Evolutionary conservation across 371 early-diverging fungal species (phyloP).

Genomic region (Mortierella sp.): DNA sequence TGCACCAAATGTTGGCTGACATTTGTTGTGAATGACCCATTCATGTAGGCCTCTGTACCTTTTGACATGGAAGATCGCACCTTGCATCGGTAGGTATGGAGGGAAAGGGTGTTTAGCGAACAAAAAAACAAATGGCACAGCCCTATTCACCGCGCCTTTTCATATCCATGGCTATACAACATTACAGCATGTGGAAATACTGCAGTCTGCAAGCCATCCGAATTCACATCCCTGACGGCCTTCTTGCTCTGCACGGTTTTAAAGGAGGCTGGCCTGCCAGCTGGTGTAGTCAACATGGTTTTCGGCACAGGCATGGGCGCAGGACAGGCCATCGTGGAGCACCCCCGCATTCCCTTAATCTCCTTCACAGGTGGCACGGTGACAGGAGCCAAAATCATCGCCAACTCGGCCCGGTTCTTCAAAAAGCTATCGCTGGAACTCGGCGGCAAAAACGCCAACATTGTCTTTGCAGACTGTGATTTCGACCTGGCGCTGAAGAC

Average conservation of each 20-base stretch:
- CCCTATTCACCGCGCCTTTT: too few relatives aligned
- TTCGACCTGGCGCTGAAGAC: slow-evolving; percentile 68
- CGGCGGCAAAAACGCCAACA: slow-evolving; percentile 82
- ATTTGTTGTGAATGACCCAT: neutral
- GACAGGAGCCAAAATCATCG: slow-evolving; percentile 71
- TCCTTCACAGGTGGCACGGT: slow-evolving; percentile 84
- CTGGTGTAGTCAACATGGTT: slow-evolving; percentile 83
- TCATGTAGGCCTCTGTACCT: slow-evolving; percentile 68
- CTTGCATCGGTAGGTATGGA: slow-evolving; percentile 66
- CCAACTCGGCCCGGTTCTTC: slow-evolving; percentile 60
- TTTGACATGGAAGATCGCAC: slow-evolving; percentile 84
- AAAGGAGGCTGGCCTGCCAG: slow-evolving; percentile 72
- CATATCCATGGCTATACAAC: neutral
- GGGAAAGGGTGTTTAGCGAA: neutral
- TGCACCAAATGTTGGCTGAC: neutral
- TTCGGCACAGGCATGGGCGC: slow-evolving; percentile 74
- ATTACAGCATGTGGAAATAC: slow-evolving; percentile 68
- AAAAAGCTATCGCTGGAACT: slow-evolving; percentile 81
- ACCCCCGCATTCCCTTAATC: slow-evolving; percentile 71
- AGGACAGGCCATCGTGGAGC: slow-evolving; percentile 72
- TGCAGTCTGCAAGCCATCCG: slow-evolving; percentile 79
- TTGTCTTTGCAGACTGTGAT: slow-evolving; percentile 80
- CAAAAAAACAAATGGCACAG: neutral
- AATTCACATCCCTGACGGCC: slow-evolving; percentile 78
- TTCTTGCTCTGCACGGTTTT: slow-evolving; percentile 70